Evolutionary conservation across 2,329 filamentous ascomycete species (phyloP).

Genomic region (Colletotrichum ledebouriae): DNA sequence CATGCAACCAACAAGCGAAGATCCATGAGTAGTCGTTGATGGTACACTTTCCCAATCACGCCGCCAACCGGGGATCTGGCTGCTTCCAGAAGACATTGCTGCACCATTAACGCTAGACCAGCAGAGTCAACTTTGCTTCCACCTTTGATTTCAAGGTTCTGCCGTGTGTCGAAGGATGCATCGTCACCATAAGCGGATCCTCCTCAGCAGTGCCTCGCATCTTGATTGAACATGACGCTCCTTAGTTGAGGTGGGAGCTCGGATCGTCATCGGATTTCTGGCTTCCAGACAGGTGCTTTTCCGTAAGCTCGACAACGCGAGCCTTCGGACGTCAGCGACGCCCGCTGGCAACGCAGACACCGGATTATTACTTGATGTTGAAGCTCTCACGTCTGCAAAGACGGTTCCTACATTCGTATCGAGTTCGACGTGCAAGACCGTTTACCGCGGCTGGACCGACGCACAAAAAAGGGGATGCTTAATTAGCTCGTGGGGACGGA

Average conservation of each 20-base stretch:
- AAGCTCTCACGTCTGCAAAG: neutral
- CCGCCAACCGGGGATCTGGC: constrained; percentile 14
- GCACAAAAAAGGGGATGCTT: constrained; percentile 40
- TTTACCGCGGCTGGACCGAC: constrained; percentile 26
- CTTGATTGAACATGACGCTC: too few species aligned
- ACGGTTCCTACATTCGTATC: constrained; percentile 11
- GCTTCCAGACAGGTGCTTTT: neutral
- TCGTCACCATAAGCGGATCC: too few species aligned
- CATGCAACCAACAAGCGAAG: constrained; percentile 10
- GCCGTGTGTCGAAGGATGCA: too few species aligned
- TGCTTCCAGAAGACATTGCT: constrained; percentile 34
- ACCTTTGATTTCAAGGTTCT: neutral
- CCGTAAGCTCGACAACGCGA: too few species aligned
- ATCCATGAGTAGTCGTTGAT: neutral
- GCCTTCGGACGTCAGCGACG: neutral
- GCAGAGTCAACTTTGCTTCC: constrained; percentile 19
- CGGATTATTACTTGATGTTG: neutral
- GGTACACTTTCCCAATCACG: constrained; percentile 18
- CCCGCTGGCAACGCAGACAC: neutral
- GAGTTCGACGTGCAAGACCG: constrained; percentile 20
- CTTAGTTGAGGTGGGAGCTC: too few species aligned
- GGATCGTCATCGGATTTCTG: neutral
- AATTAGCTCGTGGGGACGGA: constrained; percentile 41
- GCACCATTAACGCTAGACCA: constrained; percentile 29
- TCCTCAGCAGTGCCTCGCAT: too few species aligned